Percentiles rank a stretch among this genome's conserved stretches.
phyloP scores from a whole-genome alignment of 768 basidiomycete species.

The Austroboletus eburneus region DNA sequence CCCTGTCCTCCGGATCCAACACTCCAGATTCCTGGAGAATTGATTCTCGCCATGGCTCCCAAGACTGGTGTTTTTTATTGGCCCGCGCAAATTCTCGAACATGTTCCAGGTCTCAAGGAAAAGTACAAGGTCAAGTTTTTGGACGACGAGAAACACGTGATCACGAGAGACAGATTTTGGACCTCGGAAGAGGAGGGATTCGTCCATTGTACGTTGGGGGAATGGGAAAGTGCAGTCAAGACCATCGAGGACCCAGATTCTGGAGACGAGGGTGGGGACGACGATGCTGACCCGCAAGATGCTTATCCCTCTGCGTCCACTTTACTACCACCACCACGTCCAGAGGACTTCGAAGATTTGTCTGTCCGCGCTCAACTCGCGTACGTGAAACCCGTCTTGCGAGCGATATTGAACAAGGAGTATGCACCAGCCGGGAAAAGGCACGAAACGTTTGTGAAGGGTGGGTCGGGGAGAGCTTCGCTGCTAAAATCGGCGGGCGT shows the following conservation, averaged over 20 bases:
- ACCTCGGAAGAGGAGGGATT: constrained; percentile 58
- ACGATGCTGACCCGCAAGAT: constrained; percentile 27
- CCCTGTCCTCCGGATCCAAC: constrained; percentile 45
- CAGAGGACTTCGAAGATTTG: constrained; percentile 46
- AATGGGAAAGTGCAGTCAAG: constrained; percentile 45
- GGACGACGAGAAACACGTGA: constrained; percentile 43
- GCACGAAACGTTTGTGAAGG: constrained; percentile 55
- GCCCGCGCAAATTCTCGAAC: constrained; percentile 61
- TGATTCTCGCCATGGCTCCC: constrained; percentile 47
- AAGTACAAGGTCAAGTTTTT: constrained; percentile 59
- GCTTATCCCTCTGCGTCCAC: constrained; percentile 15
- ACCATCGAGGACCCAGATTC: constrained; percentile 26
- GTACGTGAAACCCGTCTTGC: constrained; percentile 61
- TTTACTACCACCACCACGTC: constrained; percentile 33
- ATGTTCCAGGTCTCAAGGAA: constrained; percentile 37
- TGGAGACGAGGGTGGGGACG: constrained; percentile 25
- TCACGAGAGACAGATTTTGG: constrained; percentile 52
- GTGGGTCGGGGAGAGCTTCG: constrained; percentile 44
- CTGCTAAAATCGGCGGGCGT: constrained; percentile 31
- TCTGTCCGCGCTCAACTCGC: constrained; percentile 55
- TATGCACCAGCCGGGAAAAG: constrained; percentile 50
- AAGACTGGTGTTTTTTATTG: constrained; percentile 45
- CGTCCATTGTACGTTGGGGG: constrained; percentile 57
- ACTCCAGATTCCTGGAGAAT: constrained; percentile 63
- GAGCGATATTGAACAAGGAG: constrained; percentile 50